Percentiles rank a stretch among this genome's conserved stretches.
Evolutionary conservation across 2,329 filamentous ascomycete genomes (phyloP).

Genomic region (Epichloe sylvatica): DNA sequence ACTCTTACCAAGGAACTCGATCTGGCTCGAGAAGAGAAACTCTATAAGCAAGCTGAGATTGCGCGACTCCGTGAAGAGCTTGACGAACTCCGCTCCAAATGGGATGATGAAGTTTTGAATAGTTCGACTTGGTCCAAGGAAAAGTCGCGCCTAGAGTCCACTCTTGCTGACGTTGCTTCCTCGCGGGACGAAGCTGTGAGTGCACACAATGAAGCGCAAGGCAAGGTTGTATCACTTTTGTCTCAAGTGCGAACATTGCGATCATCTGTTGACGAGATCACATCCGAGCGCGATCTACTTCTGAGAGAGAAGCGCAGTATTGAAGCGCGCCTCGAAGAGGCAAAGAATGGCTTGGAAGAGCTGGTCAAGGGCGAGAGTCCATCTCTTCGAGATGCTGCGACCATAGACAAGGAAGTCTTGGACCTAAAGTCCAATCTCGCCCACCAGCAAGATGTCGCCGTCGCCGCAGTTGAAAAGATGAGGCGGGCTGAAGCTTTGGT

Average conservation of each 20-base stretch:
- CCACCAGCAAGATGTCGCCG: conserved; percentile 84
- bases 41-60: conserved; percentile 76
- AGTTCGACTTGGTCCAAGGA: conserved; percentile 98
- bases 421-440: conserved; percentile 80
- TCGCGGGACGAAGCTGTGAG: conserved; percentile 88
- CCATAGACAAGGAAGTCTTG: conserved; percentile 75
- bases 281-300: conserved; percentile 71
- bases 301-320: conserved; percentile 81
- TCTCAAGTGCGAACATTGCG: conserved; percentile 79
- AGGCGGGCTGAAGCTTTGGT: conserved; percentile 76
- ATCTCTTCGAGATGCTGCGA: conserved; percentile 77
- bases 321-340: conserved; percentile 73
- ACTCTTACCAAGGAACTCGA: conserved; percentile 85
- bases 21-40: conserved; percentile 77
- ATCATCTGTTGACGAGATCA: conserved; percentile 71
- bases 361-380: conserved; percentile 74
- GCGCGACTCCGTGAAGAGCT: conserved; percentile 85
- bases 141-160: conserved; percentile 81
- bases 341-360: conserved; percentile 77
- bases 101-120: conserved; percentile 96
- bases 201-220: conserved; percentile 88
- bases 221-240: conserved; percentile 79
- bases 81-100: conserved; percentile 86
- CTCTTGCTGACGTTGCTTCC: conserved; percentile 72
- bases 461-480: conserved; percentile 94